These are phyloP conservation scores for Ustilago nuda DNA, from an alignment of 1,284 basidiomycete species.

Conservation along the genomic window DNA sequence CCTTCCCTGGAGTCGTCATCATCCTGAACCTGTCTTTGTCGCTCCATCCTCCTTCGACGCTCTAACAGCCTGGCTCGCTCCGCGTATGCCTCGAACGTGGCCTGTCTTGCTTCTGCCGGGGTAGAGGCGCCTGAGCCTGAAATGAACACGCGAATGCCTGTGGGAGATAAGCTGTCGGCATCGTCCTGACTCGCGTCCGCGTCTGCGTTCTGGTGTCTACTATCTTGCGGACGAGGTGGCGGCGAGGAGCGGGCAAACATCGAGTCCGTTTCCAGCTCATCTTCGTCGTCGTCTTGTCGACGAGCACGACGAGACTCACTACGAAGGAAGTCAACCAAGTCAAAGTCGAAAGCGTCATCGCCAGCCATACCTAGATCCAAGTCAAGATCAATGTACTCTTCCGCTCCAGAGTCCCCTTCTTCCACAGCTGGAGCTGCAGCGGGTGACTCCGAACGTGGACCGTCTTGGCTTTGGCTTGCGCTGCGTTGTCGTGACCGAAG, in stretches of 20 bases:
- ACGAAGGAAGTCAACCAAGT: slow-evolving; percentile 37
- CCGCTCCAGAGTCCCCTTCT: slow-evolving; percentile 22
- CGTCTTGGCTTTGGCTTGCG: slow-evolving; percentile 20
- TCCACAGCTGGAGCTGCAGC: neutral
- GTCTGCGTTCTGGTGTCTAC: slow-evolving; percentile 2
- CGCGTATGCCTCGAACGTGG: slow-evolving; percentile 49
- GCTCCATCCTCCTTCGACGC: slow-evolving; percentile 28
- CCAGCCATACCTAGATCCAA: slow-evolving; percentile 38
- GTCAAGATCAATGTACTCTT: slow-evolving; percentile 43
- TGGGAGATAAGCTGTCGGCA: slow-evolving; percentile 3
- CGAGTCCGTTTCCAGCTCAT: neutral
- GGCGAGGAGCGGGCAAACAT: slow-evolving; percentile 1
- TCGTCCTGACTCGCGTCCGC: slow-evolving; percentile 6
- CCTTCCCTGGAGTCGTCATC: neutral
- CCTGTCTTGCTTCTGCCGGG: slow-evolving; percentile 37
- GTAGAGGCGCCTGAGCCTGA: slow-evolving; percentile 40
- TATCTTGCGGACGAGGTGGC: slow-evolving; percentile 3
- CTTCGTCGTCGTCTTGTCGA: slow-evolving; percentile 10
- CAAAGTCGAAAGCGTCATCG: slow-evolving; percentile 40
- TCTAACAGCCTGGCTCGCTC: slow-evolving; percentile 34
- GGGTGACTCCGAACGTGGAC: slow-evolving; percentile 12
- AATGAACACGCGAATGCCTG: slow-evolving; percentile 30
- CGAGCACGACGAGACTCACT: slow-evolving; percentile 20
- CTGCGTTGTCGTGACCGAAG: slow-evolving; percentile 34
- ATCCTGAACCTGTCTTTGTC: slow-evolving; percentile 6